A percentile compares a stretch with the other conserved stretches of the same genome.
Evolutionary conservation across 2,329 filamentous ascomycete species (phyloP).

Genomic region (Sarocladium kiliense): DNA sequence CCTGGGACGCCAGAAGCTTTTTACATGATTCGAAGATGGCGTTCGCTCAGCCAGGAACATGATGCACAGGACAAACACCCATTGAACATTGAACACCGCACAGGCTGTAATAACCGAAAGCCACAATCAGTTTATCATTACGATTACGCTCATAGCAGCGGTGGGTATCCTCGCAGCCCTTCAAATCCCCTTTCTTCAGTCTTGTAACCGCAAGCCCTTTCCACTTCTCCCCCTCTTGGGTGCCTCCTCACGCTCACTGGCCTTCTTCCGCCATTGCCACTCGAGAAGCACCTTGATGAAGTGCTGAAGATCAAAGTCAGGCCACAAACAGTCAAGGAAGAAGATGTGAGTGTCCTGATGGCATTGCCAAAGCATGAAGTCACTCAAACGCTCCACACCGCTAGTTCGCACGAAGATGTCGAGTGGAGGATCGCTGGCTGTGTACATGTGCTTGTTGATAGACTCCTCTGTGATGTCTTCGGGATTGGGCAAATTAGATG

Average conservation of each 20-base stretch:
- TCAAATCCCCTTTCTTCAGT: not conserved
- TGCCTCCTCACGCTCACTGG: slow-evolving; percentile 46
- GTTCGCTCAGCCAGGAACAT: no score
- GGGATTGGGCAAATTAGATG: slow-evolving; percentile 58
- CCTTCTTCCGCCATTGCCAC: slow-evolving; percentile 69
- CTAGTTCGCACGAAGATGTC: slow-evolving; percentile 91
- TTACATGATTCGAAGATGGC: no score
- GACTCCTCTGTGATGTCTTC: slow-evolving; percentile 83
- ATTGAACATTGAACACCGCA: no score
- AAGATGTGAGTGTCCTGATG: slow-evolving; percentile 90
- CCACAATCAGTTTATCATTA: not conserved
- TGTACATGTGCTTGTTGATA: slow-evolving; percentile 82
- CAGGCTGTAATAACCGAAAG: no score
- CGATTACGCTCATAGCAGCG: not conserved
- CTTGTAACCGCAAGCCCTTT: slow-evolving; percentile 13
- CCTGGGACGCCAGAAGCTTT: no score
- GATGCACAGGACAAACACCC: no score
- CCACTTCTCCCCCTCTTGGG: slow-evolving; percentile 26
- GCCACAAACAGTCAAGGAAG: slow-evolving; percentile 90
- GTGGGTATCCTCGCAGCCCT: slow-evolving; percentile 3
- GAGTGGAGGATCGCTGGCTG: slow-evolving; percentile 75
- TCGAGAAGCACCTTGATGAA: slow-evolving; percentile 90
- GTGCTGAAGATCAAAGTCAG: slow-evolving; percentile 89
- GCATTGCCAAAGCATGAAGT: slow-evolving; percentile 99
- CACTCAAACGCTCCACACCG: slow-evolving; percentile 85